These are phyloP conservation scores for Cubamyces sp. DNA, from an alignment of 768 basidiomycete genomes.

Conservation along the genomic window DNA sequence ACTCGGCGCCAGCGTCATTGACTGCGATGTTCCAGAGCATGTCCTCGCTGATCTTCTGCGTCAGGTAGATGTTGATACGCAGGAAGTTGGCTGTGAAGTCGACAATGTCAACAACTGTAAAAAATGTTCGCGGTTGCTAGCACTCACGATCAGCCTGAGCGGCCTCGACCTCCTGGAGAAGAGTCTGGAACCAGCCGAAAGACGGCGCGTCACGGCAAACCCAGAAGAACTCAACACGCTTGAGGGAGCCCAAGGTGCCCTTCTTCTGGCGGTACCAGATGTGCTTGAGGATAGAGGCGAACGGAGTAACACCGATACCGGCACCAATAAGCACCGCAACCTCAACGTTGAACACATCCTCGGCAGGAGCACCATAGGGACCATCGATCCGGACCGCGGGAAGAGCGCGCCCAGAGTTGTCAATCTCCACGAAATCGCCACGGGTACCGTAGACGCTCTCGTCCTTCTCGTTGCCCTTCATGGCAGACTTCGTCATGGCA, in stretches of 20 bases:
- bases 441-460: slow-evolving; percentile 51
- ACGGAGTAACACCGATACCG: slow-evolving; percentile 95
- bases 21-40: slow-evolving; percentile 93
- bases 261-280: slow-evolving; percentile 92
- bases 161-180: slow-evolving; percentile 86
- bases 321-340: slow-evolving; percentile 92
- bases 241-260: slow-evolving; percentile 76
- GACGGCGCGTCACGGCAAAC: slow-evolving; percentile 92
- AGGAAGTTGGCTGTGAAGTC: slow-evolving; percentile 76
- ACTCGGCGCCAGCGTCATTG: slow-evolving; percentile 83
- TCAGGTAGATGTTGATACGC: slow-evolving; percentile 89
- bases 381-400: slow-evolving; percentile 84
- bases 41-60: slow-evolving; percentile 82
- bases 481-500: slow-evolving; percentile 75
- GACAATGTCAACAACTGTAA: slow-evolving; percentile 1
- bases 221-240: slow-evolving; percentile 95
- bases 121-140: not conserved
- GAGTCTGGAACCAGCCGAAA: slow-evolving; percentile 96
- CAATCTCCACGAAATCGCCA: slow-evolving; percentile 84
- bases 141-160: slow-evolving; percentile 86
- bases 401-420: slow-evolving; percentile 55
- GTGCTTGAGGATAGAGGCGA: slow-evolving; percentile 92
- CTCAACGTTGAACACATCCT: slow-evolving; percentile 85
- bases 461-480: slow-evolving; percentile 75
- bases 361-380: slow-evolving; percentile 91